Conservation (phyloP, 2,329 filamentous ascomycete genomes). For the Clonostachys byssicola region DNA sequence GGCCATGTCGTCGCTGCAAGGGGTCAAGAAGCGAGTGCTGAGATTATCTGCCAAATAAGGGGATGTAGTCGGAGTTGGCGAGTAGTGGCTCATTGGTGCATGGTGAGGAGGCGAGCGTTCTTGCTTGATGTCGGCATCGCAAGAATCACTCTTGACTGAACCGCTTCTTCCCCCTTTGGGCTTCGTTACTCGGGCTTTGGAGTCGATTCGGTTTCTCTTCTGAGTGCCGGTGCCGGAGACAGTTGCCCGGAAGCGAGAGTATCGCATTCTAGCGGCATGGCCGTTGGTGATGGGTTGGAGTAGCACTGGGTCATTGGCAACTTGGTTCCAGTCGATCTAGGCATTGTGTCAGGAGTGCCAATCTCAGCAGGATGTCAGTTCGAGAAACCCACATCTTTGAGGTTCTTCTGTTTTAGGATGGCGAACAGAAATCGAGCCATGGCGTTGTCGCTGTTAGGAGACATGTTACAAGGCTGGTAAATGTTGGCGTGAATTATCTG, state of each 20-base stretch:
- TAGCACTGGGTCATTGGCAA: conserved; percentile 50
- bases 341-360: conserved; percentile 7
- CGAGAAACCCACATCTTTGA: conserved; percentile 51
- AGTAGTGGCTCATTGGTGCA: conserved; percentile 24
- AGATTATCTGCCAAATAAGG: conserved; percentile 30
- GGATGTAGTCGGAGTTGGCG: conserved; percentile 28
- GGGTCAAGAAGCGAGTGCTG: conserved; percentile 41
- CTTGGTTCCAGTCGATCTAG: conserved; percentile 56
- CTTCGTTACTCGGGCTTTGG: conserved; percentile 42
- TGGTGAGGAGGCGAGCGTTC: conserved; percentile 20
- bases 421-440: conserved; percentile 57
- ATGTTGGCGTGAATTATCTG: neutral
- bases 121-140: conserved; percentile 24
- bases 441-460: conserved; percentile 49
- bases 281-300: conserved; percentile 52
- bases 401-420: conserved; percentile 54
- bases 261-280: conserved; percentile 58
- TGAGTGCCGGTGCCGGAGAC: conserved; percentile 37
- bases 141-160: conserved; percentile 33
- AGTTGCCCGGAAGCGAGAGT: conserved; percentile 44
- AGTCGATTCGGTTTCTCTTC: conserved; percentile 34
- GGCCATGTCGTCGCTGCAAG: conserved; percentile 46
- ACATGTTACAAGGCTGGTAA: conserved; percentile 29
- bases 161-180: conserved; percentile 32
- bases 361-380: neutral